Percentiles rank a stretch among this genome's conserved stretches.
Conservation (phyloP, 164 flowering plant genomes). For the Piper longum region DNA sequence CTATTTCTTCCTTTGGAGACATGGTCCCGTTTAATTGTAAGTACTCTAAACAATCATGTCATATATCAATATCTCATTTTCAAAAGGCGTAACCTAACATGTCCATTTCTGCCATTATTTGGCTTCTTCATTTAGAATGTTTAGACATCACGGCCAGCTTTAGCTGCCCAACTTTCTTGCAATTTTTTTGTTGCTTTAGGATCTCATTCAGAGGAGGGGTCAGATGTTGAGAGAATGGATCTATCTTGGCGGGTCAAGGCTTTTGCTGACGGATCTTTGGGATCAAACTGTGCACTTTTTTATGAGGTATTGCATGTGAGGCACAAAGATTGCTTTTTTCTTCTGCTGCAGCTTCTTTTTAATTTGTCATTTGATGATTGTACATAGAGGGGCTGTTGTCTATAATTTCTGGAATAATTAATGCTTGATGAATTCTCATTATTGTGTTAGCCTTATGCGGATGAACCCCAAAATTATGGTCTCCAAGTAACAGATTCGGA, state of each 20-base stretch:
- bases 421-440: not conserved
- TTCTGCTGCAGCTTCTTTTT: too few relatives aligned
- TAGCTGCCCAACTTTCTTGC: not conserved
- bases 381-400: not conserved
- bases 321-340: conserved; percentile 8
- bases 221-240: conserved; percentile 54
- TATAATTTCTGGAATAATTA: not conserved
- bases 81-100: too few relatives aligned
- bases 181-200: conserved; percentile 23
- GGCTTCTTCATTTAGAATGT: too few relatives aligned
- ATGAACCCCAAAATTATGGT: conserved; percentile 70
- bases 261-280: conserved; percentile 92
- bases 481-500: conserved; percentile 52
- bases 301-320: conserved; percentile 45
- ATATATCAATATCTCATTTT: too few relatives aligned
- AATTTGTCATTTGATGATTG: too few relatives aligned
- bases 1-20: conserved; percentile 85
- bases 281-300: conserved; percentile 85
- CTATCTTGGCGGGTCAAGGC: conserved; percentile 91
- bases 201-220: conserved; percentile 34
- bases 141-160: not conserved
- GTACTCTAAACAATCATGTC: conserved; percentile 6
- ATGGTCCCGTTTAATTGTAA: conserved; percentile 68
- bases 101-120: too few relatives aligned
- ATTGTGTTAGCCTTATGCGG: conserved; percentile 46